Evolutionary conservation across 1,284 basidiomycete genomes (phyloP).

Genomic region (Cryptococcus sp.): DNA sequence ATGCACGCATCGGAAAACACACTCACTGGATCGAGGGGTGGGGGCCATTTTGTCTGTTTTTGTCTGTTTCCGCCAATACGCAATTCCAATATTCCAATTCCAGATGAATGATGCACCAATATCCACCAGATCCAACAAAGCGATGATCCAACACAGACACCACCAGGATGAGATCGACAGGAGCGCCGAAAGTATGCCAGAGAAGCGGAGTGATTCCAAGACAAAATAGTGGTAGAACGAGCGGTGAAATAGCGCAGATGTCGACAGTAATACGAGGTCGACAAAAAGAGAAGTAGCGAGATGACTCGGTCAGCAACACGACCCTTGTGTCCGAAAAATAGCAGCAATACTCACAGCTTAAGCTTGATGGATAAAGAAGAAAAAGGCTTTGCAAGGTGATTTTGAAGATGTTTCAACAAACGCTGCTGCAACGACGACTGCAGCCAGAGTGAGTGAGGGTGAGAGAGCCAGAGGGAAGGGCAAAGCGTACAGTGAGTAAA

Average conservation of each 20-base stretch:
- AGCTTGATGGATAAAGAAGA: conserved; percentile 25
- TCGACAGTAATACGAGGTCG: neutral
- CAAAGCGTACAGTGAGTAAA: neutral
- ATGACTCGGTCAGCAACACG: conserved; percentile 18
- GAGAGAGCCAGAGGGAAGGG: neutral
- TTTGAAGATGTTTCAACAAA: conserved; percentile 5
- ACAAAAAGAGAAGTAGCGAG: conserved; percentile 3
- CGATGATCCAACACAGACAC: neutral
- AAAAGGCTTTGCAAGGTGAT: neutral
- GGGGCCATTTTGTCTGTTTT: conserved; percentile 34
- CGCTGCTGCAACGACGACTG: conserved; percentile 3
- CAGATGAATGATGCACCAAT: neutral
- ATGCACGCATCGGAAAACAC: neutral
- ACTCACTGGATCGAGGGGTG: conserved; percentile 44
- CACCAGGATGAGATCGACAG: neutral
- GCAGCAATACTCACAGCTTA: conserved; percentile 17
- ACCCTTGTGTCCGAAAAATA: neutral
- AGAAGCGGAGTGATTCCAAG: conserved; percentile 1
- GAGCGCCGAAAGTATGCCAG: conserved; percentile 4
- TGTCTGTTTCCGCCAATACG: neutral
- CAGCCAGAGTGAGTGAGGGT: neutral
- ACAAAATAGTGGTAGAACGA: conserved; percentile 1
- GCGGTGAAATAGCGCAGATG: conserved; percentile 1
- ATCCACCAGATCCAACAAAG: conserved; percentile 2
- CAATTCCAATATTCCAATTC: neutral